Base-by-base conservation (phyloP, 805 yeast genomes). In the Candida pini region DNA sequence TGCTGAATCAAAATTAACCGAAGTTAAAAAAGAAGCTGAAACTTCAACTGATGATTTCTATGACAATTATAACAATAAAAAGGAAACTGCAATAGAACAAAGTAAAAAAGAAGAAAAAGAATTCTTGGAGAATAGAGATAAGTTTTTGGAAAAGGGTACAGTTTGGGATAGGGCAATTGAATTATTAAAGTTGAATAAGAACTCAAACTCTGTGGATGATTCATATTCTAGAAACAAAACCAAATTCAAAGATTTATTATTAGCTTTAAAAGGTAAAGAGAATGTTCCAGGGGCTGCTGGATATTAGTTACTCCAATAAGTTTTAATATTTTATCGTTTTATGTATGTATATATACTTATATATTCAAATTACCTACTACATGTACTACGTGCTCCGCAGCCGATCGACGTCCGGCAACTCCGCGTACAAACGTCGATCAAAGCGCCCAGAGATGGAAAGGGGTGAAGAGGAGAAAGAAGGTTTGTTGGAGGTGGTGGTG, bases 1-100 rank as follows among this genome's bases (percentile, higher is more conserved):
- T 43, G 80, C 82, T 48, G 65, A 64, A 15, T 65, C 74, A 47
- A 82, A 76, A 56, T 74, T 81, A 53, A 66, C 66, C 20, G 86
- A 78, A 40, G 70, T 87, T 39, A 73, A 81, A 36, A 72, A 75
- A 33, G 80, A 81, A 43, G 97, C 97, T 8, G 75, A 76, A 52
- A 77, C 78, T 56, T 79, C 87, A 35, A 76, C 88, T 52, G 96
- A 90, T 57, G 95, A 84, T 44, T 90, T 90, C 60, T 90, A 90
- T 60, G 95, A 86, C 49, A 81, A 80, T 54, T 90, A 90, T 69
- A 88, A 86, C 64, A 68, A 71, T 54, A 89, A 89, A 66, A 82
- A 78, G 60, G 90, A 86, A 34, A 72, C 72, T 45, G 74, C 78
- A 33, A 64, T 79, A 36, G 78, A 74, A 40, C 70, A 72, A 39